Evolutionary conservation across 1,284 basidiomycete species (phyloP), one percentile per base, ranked within the genome.

Genomic region (Ceratorhiza oryzae-sativae): DNA sequence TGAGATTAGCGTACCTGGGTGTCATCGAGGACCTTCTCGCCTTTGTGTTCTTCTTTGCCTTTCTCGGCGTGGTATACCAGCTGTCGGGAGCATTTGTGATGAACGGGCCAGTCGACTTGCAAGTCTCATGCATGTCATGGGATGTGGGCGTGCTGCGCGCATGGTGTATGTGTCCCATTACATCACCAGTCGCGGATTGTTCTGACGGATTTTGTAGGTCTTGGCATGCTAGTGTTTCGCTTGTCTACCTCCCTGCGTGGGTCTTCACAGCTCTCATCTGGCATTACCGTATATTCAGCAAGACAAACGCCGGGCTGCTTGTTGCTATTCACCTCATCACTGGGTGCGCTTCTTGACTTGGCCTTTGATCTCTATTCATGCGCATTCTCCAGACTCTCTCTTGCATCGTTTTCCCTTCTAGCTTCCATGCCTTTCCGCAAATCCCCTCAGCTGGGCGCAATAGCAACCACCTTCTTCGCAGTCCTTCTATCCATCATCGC

Each of bases 101-200:
- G 90, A 92, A 76, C 82, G 90, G 49, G 87, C 89, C 0, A 84
- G 81, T 63, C 78, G 84, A 8, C 77, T 91, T 45, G 90, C 90
- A 0, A 81, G 86, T 8, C 88, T 91, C 76, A 85, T 92, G 81
- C 88, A 88, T 77, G 88, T 85, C 3, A 91, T 91, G 90, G 91
- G 90, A 5, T 83, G 91, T 36, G 79, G 85, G 2, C 88, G 90
- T 75, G 86, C 86, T 0, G 88, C 90, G 15, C 83, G 89, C 25
- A 85, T 91, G 65, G 75, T 87, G 87, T 87, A 76, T 20, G 85
- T 77, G 23, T 51, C n/a, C n/a, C n/a, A n/a, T n/a, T n/a, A n/a
- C n/a, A 62, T n/a, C 6, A 10, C 20, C 49, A 3, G 13, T 25
- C 55, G 56, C 15, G 60, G 34, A 10, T 46, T 49, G 34, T 58